Evolutionary conservation across 768 basidiomycete genomes (phyloP).

Genomic region (Calocera viscosa): DNA sequence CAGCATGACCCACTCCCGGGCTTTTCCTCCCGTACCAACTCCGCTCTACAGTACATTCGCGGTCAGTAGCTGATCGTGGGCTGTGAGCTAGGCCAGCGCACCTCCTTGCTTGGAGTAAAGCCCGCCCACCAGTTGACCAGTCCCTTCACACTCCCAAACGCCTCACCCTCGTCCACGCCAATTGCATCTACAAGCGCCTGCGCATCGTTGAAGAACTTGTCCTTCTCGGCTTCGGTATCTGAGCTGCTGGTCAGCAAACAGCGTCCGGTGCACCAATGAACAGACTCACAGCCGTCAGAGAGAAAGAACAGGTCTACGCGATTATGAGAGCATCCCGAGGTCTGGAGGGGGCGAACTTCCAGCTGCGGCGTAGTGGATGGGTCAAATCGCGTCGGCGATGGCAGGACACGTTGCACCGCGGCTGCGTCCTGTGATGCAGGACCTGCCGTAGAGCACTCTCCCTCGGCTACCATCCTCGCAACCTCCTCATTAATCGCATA

Average conservation of each 20-base stretch:
- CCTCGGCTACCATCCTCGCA: no score
- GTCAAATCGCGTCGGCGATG: no score
- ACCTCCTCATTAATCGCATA: no score
- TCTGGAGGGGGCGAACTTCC: conserved; percentile 43
- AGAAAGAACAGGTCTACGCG: conserved; percentile 68
- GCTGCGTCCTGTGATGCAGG: no score
- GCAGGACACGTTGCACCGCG: no score
- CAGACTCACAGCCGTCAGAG: conserved; percentile 67
- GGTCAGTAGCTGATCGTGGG: not conserved
- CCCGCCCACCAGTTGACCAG: conserved; percentile 74
- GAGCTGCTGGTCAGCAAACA: not conserved
- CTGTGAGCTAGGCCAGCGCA: conserved; percentile 20
- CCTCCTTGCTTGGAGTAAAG: conserved; percentile 63
- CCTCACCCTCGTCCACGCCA: conserved; percentile 46
- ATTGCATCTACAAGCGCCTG: conserved; percentile 53
- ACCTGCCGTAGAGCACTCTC: no score
- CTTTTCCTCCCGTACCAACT: conserved; percentile 51
- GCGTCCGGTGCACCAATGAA: conserved; percentile 23
- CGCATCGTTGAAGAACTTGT: conserved; percentile 56
- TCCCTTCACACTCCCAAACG: conserved; percentile 62
- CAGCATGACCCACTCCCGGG: conserved; percentile 45
- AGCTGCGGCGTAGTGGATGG: conserved; percentile 20
- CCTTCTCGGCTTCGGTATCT: conserved; percentile 47
- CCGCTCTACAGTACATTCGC: conserved; percentile 48
- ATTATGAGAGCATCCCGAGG: conserved; percentile 51